A percentile compares a stretch with the other conserved stretches of the same genome.
phyloP scores from a whole-genome alignment of 106 monocot species.

The Ottelia alismoides region DNA sequence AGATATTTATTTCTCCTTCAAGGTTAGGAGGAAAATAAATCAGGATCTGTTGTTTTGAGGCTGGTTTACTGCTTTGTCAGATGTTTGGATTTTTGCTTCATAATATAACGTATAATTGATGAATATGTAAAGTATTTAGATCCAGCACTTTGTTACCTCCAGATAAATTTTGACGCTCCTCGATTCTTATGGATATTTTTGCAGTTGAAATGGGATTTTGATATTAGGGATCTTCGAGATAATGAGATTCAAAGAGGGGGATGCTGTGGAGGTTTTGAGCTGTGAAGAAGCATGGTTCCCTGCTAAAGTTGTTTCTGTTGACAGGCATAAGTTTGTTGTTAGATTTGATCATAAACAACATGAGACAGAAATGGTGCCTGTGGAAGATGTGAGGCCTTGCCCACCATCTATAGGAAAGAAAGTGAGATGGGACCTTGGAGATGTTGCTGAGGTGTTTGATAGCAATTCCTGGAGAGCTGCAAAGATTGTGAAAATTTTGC shows the following conservation, averaged over 20 bases:
- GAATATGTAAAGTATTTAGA: too few relatives aligned
- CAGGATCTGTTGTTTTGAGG: too few relatives aligned
- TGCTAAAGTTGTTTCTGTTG: constrained; percentile 4
- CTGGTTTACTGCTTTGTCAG: too few relatives aligned
- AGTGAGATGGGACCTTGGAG: constrained; percentile 16
- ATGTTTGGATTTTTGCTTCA: too few relatives aligned
- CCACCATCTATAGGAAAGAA: constrained; percentile 2
- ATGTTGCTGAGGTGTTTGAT: constrained; percentile 20
- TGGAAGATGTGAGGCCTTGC: constrained; percentile 13
- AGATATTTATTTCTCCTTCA: too few relatives aligned
- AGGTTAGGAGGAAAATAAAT: too few relatives aligned
- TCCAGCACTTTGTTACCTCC: too few relatives aligned
- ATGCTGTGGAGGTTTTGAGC: constrained; percentile 16
- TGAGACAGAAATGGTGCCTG: constrained; percentile 6
- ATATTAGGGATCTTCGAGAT: not conserved
- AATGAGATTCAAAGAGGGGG: constrained; percentile 19
- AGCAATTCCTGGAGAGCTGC: constrained; percentile 18
- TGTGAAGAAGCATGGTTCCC: constrained; percentile 22
- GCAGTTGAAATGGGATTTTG: too few relatives aligned
- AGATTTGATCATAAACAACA: constrained; percentile 11
- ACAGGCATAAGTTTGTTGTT: not conserved
- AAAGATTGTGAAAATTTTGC: constrained; percentile 14
- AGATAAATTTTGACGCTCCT: too few relatives aligned
- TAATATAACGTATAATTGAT: too few relatives aligned
- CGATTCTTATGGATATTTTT: too few relatives aligned